Base-by-base conservation (phyloP, 129 eudicot genomes). In the Chrysanthemum lavandulifolium region DNA sequence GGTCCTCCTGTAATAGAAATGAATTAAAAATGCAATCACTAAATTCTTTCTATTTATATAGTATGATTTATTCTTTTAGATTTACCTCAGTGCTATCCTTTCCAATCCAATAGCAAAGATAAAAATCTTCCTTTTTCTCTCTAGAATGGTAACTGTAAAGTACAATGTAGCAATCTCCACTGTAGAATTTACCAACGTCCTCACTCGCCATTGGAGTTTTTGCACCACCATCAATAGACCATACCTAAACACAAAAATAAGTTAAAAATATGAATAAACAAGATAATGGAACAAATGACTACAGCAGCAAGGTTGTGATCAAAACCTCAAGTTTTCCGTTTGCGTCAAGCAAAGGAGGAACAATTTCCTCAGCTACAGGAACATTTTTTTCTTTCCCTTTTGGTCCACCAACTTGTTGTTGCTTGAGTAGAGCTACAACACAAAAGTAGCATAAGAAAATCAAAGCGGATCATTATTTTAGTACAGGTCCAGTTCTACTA, bases 131-230 rank as follows among this genome's bases (percentile, higher is more conserved):
- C 75, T 91, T 95, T 81, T 83, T 91, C 25, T 95, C 99, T 72
- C 83, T 80, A 48, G 96, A 86, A 79, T 95, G 97, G 78, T 91
- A 91, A 57, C 85, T 86, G 79, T 95, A 90, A 71, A 95, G 96
- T 65, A 91, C 86, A 72, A 88, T 85, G 82, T 95, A 95, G 90
- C 99, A 91, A 85, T 95, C 99, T 71, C 99, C 99, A 52, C 95
- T 85, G 61, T 83, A 95, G 79, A 95, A 95, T 88, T 91, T 88
- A 76, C 99, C 97, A 59, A 95, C 31, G 79, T 91, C 90, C 57
- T 86, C 96, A 61, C 61, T 65, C n/a, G 97, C 82, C 55, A 95
- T 86, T 3, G 96, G 88, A 57, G 83, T 80, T 65, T 91, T 95
- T 40, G 90, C 90, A 78, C 88, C 87, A 53, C 87, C 96, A 75